Evolutionary conservation across 768 basidiomycete genomes (phyloP).

Genomic region (Calvatia gigantea): DNA sequence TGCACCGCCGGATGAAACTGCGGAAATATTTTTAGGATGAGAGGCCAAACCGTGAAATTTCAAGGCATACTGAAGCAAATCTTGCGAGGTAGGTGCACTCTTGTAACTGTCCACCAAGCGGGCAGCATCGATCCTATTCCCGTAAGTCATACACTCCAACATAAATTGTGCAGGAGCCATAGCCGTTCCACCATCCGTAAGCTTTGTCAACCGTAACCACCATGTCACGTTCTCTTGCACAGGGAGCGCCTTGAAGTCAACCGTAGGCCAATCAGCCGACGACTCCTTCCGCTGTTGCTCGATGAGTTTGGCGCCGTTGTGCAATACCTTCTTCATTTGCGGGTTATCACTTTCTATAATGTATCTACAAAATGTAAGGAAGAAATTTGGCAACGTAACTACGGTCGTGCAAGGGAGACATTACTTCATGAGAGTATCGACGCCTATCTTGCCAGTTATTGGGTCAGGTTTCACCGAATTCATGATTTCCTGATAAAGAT

Average conservation of each 20-base stretch:
- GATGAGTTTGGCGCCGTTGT: neutral
- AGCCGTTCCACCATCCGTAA: neutral
- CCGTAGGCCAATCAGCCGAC: conserved; percentile 1
- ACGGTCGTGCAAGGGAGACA: neutral
- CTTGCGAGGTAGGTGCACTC: conserved; percentile 6
- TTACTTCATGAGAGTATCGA: conserved; percentile 13
- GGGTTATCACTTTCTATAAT: conserved; percentile 14
- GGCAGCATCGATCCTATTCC: conserved; percentile 10
- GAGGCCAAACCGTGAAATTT: neutral
- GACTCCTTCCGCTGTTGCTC: conserved; percentile 2
- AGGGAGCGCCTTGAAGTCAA: neutral
- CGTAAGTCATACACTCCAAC: conserved; percentile 12
- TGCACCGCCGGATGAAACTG: conserved; percentile 16
- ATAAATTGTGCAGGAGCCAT: conserved; percentile 3
- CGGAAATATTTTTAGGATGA: neutral
- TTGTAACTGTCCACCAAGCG: conserved; percentile 11
- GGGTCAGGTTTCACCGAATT: conserved; percentile 14
- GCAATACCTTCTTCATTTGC: conserved; percentile 6
- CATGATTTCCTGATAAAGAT: conserved; percentile 7
- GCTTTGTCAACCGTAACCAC: conserved; percentile 2
- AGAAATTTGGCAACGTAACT: neutral
- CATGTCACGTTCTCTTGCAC: conserved; percentile 10
- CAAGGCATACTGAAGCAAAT: conserved; percentile 13
- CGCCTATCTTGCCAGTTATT: conserved; percentile 13
- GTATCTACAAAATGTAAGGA: neutral